Evolutionary conservation across 2,329 filamentous ascomycete species (phyloP), one percentile per base, ranked within the genome.

Genomic region (Exophiala sp.): DNA sequence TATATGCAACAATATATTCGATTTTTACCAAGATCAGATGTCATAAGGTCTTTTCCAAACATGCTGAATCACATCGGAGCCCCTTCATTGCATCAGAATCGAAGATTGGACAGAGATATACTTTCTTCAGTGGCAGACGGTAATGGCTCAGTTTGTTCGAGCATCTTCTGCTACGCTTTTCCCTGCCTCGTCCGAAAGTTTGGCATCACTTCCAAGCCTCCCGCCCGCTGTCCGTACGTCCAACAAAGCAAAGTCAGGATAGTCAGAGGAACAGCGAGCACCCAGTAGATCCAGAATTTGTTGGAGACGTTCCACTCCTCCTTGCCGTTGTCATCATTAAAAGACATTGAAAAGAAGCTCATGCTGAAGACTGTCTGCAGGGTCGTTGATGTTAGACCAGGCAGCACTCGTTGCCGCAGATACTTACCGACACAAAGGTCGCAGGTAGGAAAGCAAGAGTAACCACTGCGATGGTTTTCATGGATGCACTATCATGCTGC

Each of bases 401-500:
- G 0, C 65, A 42, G 55, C 65, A 52, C 45, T 64, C 66, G 3
- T 35, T 1, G 64, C 63, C 12, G 69, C 62, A 3, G 63, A 20
- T 12, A 55, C 58, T 65, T 66, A 66, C 70, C 65, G 67, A 71
- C 3, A 71, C 68, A 54, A 72, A 71, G 2, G 68, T 71, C 8
- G 66, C 68, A 2, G 69, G 69, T 11, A 72, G 62, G 43, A 68
- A 71, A 1, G 71, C 32, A 3, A 72, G 54, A 0, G 67, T 70
- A 5, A 70, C 65, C 7, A 69, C 57, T 3, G 68, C 65, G 40
- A 71, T 64, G n/a, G 69, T 69, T 2, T 69, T 65, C 66, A 71
- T 68, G 4, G 64, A 64, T 35, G 68, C 62, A 14, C 66, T 63
- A 35, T 71, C 69, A 47, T 57, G 46, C 50, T 71, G 68, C 5